Conservation (phyloP, 2,329 filamentous ascomycete genomes). For the Cadophora sp. region DNA sequence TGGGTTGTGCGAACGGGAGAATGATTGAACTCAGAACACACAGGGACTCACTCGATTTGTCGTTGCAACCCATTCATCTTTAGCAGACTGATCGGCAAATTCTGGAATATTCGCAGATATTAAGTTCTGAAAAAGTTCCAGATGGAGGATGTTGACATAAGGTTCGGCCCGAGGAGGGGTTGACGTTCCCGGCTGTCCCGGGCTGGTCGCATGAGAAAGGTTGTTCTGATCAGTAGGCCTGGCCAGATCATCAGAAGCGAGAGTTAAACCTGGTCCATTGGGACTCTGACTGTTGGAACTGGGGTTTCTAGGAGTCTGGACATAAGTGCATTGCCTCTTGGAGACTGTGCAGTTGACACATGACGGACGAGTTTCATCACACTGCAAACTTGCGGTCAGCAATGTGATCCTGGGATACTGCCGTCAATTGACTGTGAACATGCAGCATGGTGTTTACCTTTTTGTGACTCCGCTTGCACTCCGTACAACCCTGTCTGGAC, state of each 20-base stretch:
- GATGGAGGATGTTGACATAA: conserved; percentile 42
- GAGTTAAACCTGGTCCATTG: neutral
- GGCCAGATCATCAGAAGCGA: neutral
- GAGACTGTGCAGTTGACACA: conserved; percentile 36
- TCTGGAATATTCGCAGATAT: neutral
- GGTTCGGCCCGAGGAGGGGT: conserved; percentile 12
- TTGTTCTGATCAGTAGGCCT: neutral
- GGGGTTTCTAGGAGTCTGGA: neutral
- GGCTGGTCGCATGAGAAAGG: neutral
- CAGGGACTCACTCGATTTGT: neutral
- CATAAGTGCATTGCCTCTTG: conserved; percentile 30
- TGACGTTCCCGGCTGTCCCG: neutral
- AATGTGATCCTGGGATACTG: neutral
- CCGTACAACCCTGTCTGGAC: conserved; percentile 35
- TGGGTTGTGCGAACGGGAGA: too few relatives aligned
- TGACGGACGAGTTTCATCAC: conserved; percentile 36
- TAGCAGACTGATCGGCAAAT: neutral
- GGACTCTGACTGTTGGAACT: conserved; percentile 14
- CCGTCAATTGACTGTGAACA: neutral
- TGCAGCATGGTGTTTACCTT: conserved; percentile 29
- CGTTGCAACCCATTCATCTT: conserved; percentile 15
- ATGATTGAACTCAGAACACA: too few relatives aligned
- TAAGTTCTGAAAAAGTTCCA: conserved; percentile 47
- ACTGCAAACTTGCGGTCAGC: conserved; percentile 27
- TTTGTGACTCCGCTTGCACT: conserved; percentile 37